Evolutionary conservation across 2,329 filamentous ascomycete species (phyloP).

Genomic region (Lojkania enalia): DNA sequence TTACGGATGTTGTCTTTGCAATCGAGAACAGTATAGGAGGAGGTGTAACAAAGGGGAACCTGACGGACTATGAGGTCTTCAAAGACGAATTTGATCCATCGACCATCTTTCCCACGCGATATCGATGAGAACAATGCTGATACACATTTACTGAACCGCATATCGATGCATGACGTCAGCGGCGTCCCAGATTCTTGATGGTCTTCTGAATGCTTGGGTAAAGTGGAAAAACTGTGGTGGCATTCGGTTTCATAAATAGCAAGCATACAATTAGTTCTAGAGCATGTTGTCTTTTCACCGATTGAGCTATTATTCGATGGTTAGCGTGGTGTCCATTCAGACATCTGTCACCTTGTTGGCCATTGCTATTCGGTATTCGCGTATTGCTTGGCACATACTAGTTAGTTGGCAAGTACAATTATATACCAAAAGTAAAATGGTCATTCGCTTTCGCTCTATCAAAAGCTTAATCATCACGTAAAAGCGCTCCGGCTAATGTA

Average conservation of each 20-base stretch:
- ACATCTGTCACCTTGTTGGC: slow-evolving; percentile 17
- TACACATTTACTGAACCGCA: neutral
- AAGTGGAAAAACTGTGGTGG: too few species aligned
- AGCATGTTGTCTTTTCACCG: too few species aligned
- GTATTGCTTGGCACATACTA: slow-evolving; percentile 10
- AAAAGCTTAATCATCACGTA: too few species aligned
- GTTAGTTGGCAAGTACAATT: slow-evolving; percentile 14
- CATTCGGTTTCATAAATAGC: too few species aligned
- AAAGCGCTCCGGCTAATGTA: too few species aligned
- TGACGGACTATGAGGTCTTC: slow-evolving; percentile 47
- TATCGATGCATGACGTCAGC: slow-evolving; percentile 19
- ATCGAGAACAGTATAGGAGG: slow-evolving; percentile 45
- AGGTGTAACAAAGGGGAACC: slow-evolving; percentile 32
- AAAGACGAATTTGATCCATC: slow-evolving; percentile 44
- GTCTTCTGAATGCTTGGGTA: too few species aligned
- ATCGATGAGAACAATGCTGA: slow-evolving; percentile 16
- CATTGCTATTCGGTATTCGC: too few species aligned
- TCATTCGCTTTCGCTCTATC: too few species aligned
- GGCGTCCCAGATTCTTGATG: too few species aligned
- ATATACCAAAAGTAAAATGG: neutral
- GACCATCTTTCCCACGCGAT: slow-evolving; percentile 43
- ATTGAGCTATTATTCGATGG: too few species aligned
- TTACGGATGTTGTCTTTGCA: slow-evolving; percentile 51
- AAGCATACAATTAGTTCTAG: too few species aligned
- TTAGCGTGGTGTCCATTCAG: slow-evolving; percentile 18